A percentile compares a stretch with the other conserved stretches of the same genome.
phyloP scores from a whole-genome alignment of 2,329 filamentous ascomycete genomes.

The Phyllosticta paracitricarpa region DNA sequence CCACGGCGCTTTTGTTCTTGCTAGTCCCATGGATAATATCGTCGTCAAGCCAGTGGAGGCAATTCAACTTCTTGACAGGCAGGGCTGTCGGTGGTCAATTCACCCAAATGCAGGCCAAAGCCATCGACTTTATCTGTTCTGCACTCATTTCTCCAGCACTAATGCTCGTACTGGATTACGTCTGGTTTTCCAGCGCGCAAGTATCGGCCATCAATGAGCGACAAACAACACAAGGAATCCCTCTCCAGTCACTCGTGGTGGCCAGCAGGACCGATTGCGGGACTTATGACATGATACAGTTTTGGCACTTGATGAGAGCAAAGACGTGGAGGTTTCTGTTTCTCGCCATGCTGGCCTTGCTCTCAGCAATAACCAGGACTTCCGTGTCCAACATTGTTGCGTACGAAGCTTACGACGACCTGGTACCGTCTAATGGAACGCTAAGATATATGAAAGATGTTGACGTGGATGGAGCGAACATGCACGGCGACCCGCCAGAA shows the following conservation, averaged over 20 bases:
- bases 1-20: not conserved
- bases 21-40: not conserved
- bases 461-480: not conserved
- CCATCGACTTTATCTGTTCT: slow-evolving; percentile 13
- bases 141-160: slow-evolving; percentile 13
- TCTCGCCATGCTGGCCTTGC: slow-evolving; percentile 2
- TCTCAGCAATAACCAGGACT: slow-evolving; percentile 10
- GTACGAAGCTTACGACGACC: slow-evolving; percentile 10
- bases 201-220: slow-evolving; percentile 14
- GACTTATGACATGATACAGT: slow-evolving; percentile 10
- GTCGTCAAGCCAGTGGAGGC: not conserved
- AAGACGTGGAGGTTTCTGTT: slow-evolving; percentile 7
- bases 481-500: not conserved
- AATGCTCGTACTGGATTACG: slow-evolving; percentile 11
- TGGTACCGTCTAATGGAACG: not conserved
- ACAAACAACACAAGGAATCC: not conserved
- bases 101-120: slow-evolving; percentile 14
- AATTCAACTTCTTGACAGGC: not conserved
- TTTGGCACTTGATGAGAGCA: slow-evolving; percentile 6
- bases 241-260: slow-evolving; percentile 6
- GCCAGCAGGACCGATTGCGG: slow-evolving; percentile 10
- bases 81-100: slow-evolving; percentile 11
- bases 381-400: slow-evolving; percentile 12
- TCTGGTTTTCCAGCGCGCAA: slow-evolving; percentile 14
- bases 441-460: not conserved